phyloP scores from a whole-genome alignment of 371 early-diverging fungal species.

The Saksenaea oblongispora region DNA sequence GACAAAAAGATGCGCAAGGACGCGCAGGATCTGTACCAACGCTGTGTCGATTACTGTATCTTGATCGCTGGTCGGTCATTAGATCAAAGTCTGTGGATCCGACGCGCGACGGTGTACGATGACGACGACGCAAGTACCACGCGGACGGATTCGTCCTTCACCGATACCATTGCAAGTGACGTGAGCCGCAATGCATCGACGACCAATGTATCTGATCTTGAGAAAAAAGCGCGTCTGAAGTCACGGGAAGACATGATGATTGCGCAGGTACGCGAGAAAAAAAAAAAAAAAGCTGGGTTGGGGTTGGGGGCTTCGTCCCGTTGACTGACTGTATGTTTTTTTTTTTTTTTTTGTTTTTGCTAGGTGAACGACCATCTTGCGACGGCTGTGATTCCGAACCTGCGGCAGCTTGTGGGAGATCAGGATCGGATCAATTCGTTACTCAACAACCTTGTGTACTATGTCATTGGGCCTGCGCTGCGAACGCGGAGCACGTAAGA shows the following conservation, averaged over 20 bases:
- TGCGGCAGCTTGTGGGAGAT: conserved; percentile 69
- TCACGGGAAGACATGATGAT: conserved; percentile 53
- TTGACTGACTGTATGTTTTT: conserved; percentile 21
- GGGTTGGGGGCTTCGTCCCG: too few species aligned
- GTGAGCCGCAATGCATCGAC: conserved; percentile 36
- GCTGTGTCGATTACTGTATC: conserved; percentile 76
- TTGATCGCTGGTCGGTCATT: conserved; percentile 77
- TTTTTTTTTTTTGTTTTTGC: background rate
- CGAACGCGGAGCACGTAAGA: conserved; percentile 55
- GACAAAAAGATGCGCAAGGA: conserved; percentile 69
- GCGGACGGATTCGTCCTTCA: conserved; percentile 12
- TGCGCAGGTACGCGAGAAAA: conserved; percentile 29
- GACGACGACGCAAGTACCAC: conserved; percentile 30
- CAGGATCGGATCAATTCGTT: conserved; percentile 70
- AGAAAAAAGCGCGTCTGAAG: conserved; percentile 50
- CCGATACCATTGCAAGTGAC: conserved; percentile 19
- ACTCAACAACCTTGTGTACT: conserved; percentile 76
- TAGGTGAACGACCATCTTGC: conserved; percentile 40
- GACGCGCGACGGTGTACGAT: conserved; percentile 50
- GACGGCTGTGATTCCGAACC: conserved; percentile 63
- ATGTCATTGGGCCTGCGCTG: conserved; percentile 73
- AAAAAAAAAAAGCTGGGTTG: background rate
- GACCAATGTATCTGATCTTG: conserved; percentile 48
- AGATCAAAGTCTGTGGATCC: conserved; percentile 75
- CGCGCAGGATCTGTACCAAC: conserved; percentile 69